Evolutionary conservation across 2,329 filamentous ascomycete species (phyloP).

Genomic region (Microsporum ferrugineum): DNA sequence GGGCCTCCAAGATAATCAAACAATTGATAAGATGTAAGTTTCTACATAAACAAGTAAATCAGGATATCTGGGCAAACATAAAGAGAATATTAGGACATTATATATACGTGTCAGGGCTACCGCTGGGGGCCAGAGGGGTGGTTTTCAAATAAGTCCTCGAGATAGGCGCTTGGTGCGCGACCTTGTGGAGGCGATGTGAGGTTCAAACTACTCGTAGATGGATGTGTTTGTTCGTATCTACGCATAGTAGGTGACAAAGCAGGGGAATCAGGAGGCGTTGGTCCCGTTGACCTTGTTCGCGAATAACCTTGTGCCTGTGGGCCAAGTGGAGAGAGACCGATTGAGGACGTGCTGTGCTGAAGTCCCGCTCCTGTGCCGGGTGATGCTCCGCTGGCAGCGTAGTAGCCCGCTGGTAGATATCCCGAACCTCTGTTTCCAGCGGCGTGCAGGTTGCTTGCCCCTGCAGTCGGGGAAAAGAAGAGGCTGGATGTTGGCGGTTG

Average conservation of each 20-base stretch:
- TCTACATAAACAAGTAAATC: background rate
- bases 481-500: conserved; percentile 57
- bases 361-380: conserved; percentile 29
- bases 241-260: conserved; percentile 38
- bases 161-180: conserved; percentile 73
- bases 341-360: conserved; percentile 39
- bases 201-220: conserved; percentile 50
- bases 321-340: conserved; percentile 51
- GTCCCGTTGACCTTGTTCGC: conserved; percentile 37
- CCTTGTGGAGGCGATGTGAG: conserved; percentile 54
- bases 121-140: conserved; percentile 32
- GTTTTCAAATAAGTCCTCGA: conserved; percentile 81
- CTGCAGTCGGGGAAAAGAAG: conserved; percentile 92
- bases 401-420: conserved; percentile 85
- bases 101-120: background rate
- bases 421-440: conserved; percentile 57
- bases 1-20: background rate
- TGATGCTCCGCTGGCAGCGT: conserved; percentile 56
- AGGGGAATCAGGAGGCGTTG: conserved; percentile 56
- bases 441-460: conserved; percentile 39
- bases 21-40: background rate
- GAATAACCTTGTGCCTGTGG: conserved; percentile 47
- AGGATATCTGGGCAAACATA: background rate
- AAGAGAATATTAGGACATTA: background rate
- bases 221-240: conserved; percentile 22